Conservation (phyloP, 2,329 filamentous ascomycete genomes). For the Colletotrichum zoysiae region DNA sequence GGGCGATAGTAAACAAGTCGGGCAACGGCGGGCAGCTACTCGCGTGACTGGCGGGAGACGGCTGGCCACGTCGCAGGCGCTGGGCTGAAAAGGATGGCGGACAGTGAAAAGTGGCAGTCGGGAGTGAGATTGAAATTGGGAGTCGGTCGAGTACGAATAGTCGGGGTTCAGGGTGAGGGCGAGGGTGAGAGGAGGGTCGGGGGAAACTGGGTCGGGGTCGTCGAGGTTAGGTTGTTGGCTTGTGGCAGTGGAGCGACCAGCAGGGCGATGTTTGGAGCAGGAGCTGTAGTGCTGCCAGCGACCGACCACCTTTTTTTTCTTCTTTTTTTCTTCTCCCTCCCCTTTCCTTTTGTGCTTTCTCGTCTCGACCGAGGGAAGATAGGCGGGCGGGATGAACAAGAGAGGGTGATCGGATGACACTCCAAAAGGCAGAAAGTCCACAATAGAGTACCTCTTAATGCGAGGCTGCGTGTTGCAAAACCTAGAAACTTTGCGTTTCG, state of each 20-base stretch:
- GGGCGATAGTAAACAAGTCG: constrained; percentile 37
- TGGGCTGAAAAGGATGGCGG: constrained; percentile 37
- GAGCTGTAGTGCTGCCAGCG: constrained; percentile 31
- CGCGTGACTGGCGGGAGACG: constrained; percentile 38
- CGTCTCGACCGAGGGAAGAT: constrained; percentile 11
- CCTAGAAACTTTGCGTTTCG: constrained; percentile 12
- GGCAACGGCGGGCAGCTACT: constrained; percentile 32
- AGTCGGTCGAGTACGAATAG: constrained; percentile 36
- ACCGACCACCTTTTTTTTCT: constrained; percentile 14
- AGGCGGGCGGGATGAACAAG: neutral
- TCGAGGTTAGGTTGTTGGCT: constrained; percentile 39
- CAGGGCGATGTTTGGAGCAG: constrained; percentile 34
- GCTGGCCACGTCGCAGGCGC: constrained; percentile 38
- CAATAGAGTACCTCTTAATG: constrained; percentile 3
- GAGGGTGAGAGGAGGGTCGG: constrained; percentile 36
- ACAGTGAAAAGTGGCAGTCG: constrained; percentile 23
- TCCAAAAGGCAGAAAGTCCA: neutral
- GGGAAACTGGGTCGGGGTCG: constrained; percentile 38
- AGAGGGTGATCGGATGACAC: neutral
- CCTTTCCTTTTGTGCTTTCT: neutral
- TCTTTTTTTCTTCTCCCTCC: neutral
- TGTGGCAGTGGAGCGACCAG: constrained; percentile 35
- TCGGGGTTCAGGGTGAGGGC: constrained; percentile 35
- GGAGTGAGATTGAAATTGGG: constrained; percentile 25
- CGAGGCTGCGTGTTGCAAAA: constrained; percentile 26